phyloP scores from a whole-genome alignment of 805 yeast genomes.

The Kodamaea hsintzibuensis region DNA sequence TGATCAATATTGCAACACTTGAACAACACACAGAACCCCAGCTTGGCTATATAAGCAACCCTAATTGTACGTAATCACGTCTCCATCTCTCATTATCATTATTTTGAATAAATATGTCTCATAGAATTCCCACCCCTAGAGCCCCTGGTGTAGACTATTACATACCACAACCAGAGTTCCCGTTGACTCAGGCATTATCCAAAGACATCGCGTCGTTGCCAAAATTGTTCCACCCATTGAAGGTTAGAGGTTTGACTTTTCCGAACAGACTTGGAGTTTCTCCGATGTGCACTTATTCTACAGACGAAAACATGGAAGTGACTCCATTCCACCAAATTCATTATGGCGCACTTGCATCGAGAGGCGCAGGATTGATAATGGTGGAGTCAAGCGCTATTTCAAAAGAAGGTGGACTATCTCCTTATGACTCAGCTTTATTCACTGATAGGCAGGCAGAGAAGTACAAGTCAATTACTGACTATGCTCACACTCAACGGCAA shows the following conservation, averaged over 20 bases:
- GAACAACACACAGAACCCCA: no score
- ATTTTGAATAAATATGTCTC: not conserved
- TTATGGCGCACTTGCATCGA: constrained; percentile 45
- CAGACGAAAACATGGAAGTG: constrained; percentile 36
- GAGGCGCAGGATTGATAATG: constrained; percentile 52
- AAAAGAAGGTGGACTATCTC: constrained; percentile 44
- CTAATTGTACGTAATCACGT: no score
- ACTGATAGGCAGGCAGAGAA: constrained; percentile 47
- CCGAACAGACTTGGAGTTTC: constrained; percentile 57
- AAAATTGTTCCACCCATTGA: constrained; percentile 44
- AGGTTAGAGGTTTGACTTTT: constrained; percentile 38
- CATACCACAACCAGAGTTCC: constrained; percentile 8
- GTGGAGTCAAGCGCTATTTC: constrained; percentile 47
- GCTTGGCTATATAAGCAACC: no score
- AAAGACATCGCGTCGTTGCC: constrained; percentile 25
- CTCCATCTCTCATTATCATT: no score
- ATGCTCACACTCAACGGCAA: constrained; percentile 45
- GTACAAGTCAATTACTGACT: constrained; percentile 43
- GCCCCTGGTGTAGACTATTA: not conserved
- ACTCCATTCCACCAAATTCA: constrained; percentile 51
- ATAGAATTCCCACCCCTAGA: constrained; percentile 1
- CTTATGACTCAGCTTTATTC: constrained; percentile 51
- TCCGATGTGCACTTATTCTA: constrained; percentile 58
- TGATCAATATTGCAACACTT: no score
- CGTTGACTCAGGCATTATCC: not conserved